Evolutionary conservation across 2,329 filamentous ascomycete species (phyloP).

Genomic region (Claviceps sp.): DNA sequence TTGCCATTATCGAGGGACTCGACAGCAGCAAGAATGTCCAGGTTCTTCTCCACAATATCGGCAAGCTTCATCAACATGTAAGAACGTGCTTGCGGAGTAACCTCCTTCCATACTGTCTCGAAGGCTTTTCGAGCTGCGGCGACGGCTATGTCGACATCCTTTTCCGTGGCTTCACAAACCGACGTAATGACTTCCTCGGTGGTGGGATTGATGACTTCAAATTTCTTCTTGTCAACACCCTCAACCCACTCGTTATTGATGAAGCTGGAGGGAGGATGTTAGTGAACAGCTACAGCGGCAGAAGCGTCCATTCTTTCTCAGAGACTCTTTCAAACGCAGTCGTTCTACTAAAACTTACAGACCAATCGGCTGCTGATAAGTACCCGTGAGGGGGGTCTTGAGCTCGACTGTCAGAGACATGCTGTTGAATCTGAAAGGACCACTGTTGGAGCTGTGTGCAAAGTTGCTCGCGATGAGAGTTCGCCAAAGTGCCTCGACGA

Average conservation of each 20-base stretch:
- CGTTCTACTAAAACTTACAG: constrained; percentile 33
- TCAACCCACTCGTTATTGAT: constrained; percentile 85
- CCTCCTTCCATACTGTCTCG: constrained; percentile 55
- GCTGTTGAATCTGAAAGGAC: constrained; percentile 8
- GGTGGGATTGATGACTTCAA: constrained; percentile 82
- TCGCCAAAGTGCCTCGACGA: too few relatives aligned
- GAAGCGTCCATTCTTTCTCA: not conserved
- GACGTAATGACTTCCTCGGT: constrained; percentile 75
- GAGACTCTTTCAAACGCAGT: not conserved
- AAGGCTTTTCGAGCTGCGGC: constrained; percentile 77
- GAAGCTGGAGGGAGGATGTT: constrained; percentile 39
- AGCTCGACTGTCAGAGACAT: constrained; percentile 45
- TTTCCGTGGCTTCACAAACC: constrained; percentile 75
- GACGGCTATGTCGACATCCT: constrained; percentile 73
- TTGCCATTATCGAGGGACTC: constrained; percentile 87
- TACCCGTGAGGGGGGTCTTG: constrained; percentile 52
- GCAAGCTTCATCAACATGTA: constrained; percentile 62
- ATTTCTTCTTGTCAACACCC: constrained; percentile 73
- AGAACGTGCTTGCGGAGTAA: constrained; percentile 59
- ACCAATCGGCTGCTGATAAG: constrained; percentile 46
- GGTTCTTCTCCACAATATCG: constrained; percentile 66
- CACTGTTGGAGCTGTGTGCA: not conserved
- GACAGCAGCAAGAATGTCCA: constrained; percentile 62
- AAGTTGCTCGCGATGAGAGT: not conserved
- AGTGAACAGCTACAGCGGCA: not conserved